Evolutionary conservation across 1,284 basidiomycete genomes (phyloP), one percentile per base, ranked within the genome.

Genomic region (Cerioporus squamosus): DNA sequence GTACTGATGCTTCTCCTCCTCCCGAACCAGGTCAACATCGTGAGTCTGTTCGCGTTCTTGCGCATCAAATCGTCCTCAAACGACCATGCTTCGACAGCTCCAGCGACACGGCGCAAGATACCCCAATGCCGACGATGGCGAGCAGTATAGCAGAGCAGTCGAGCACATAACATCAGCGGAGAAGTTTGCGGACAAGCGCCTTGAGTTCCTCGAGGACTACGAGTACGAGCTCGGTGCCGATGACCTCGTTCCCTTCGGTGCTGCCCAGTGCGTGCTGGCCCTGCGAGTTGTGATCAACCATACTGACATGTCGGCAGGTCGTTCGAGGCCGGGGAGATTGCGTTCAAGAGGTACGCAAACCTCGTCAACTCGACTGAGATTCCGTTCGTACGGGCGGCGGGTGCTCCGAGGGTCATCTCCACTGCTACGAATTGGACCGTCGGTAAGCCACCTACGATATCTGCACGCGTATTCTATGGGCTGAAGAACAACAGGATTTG

Each of bases 91-190:
- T 4, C 26, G 9, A 29, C 26, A 29, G 93, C 76, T 96, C 15
- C 90, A 95, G 73, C 80, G 94, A 17, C 94, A 96, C 65, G 91
- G 92, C 1, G 87, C 90, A 1, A 82, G 94, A 38, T 94, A 82
- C 65, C 94, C 94, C 0, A 92, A 91, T 0, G 63, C 69, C 0
- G 74, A 75, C 6, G 80, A 86, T 1, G 74, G 79, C 0, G 53
- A 60, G 31, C 46, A 40, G 17, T 71, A 71, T 50, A 59, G 55
- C 23, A 5, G 49, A 2, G 64, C 66, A 0, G 64, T 29, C 9
- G 26, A 29, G 26, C 5, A 29, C 26, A 29, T 29, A 29, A 65
- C 79, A 50, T 68, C 75, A 2, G 85, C 78, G 6, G 61, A 71
- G 9, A 59, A 72, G 40, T 82, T 80, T 69, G 70, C 72, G 1